Evolutionary conservation across 352 stramenopile genomes (phyloP), one percentile per base, ranked within the genome.

Genomic region (Phytophthora pini): DNA sequence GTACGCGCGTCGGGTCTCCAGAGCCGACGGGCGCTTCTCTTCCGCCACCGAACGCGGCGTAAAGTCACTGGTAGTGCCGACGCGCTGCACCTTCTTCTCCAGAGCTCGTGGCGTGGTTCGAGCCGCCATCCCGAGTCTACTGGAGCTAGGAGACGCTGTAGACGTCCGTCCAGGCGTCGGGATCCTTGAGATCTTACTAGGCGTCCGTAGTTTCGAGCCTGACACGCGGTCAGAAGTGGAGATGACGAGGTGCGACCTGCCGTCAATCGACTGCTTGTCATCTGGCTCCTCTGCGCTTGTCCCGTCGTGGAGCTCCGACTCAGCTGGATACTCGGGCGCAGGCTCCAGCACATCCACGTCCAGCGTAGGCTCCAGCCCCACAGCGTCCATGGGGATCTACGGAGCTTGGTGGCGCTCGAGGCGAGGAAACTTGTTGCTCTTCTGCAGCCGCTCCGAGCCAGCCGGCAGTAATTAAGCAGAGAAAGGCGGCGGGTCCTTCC

Each of bases 61-160:
- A 11, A 62, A 50, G 31, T 76, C 69, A 38, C 53, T 75, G 1
- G 59, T 12, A 3, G 40, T 61, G 17, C 68, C 70, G 5, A 72
- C 70, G 27, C 69, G 65, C 55, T 79, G 65, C 29, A 76, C 58
- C 53, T 79, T 82, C 57, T 73, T 79, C 56, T 79, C 67, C 44
- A 72, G 34, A 17, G 61, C 68, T 9, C 70, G 70, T n/a, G 74
- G 63, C 24, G 65, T 71, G 45, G 78, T 69, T 26, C 72, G 68
- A 7, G 74, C 68, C 0, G 79, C 68, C 72, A 86, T 86, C 1
- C 79, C 79, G n/a, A 84, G 60, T 44, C 74, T 44, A 26, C 55
- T 75, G 26, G 58, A 29, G 36, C 4, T 65, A 5, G 56, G 52
- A 1, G 54, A 48, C 5, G 56, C 15, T 12, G 13, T 24, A 31